Base-by-base conservation (phyloP, 2,329 filamentous ascomycete genomes). In the Balansia obtecta region DNA sequence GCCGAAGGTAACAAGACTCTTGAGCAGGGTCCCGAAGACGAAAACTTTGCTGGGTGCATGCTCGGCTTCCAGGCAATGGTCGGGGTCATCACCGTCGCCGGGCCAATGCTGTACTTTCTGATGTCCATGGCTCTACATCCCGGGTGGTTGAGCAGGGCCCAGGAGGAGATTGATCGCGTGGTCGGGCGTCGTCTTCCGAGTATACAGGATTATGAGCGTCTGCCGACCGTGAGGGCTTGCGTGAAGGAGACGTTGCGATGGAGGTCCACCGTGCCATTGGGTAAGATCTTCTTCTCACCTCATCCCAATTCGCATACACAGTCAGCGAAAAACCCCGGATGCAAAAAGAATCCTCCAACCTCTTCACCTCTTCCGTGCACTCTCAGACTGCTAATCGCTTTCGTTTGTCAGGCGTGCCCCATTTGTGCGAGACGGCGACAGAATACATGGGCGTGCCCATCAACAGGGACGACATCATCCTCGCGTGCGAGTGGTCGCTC, bases 161-260 rank as follows among this genome's bases (percentile, higher is more conserved):
- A 81, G 58, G 74, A 72, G 44, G 77, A 82, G 60, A 70, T 82
- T 13, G 42, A 44, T 33, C 22, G 27, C n/a, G 42, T 44, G 8
- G 27, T 20, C 1, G 42, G 42, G 8, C 6, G 13, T n/a, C 42
- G 42, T 44, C 42, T 44, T 15, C 42, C 42, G 42, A n/a, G 16
- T 16, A 44, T 44, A 30, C 22, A 16, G 15, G 42, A 44, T 44
- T 44, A 30, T n/a, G 15, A n/a, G 15, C 22, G 30, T n/a, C 42
- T 44, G 42, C 42, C 42, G 15, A 44, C 42, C 0, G 68, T 80
- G 10, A 66, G 76, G 15, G 77, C 77, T 1, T 75, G 75, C 41
- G 63, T 80, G 27, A 79, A 80, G 61, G 78, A 82, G 62, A 76
- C 74, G 13, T 60, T 79, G n/a, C 66, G 77, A 43, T 80, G 77